Evolutionary conservation across 2,329 filamentous ascomycete genomes (phyloP).

Genomic region (Colletotrichum lupini): DNA sequence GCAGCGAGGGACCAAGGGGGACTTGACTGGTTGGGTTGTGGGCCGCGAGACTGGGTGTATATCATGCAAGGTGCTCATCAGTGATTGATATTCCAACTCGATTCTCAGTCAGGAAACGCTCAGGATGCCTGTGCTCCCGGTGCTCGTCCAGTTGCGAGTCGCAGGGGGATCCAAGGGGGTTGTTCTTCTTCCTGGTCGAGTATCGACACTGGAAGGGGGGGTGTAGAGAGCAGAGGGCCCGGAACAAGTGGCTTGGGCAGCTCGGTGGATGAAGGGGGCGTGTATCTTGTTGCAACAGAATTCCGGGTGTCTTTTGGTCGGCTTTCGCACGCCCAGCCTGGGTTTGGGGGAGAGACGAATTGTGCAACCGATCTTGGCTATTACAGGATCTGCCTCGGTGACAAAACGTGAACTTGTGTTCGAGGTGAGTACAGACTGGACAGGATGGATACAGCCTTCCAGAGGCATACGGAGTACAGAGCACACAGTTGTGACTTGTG

Average conservation of each 20-base stretch:
- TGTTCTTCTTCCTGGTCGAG: constrained; percentile 3
- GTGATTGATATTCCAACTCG: constrained; percentile 33
- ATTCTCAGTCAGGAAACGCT: constrained; percentile 33
- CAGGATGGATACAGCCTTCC: not conserved
- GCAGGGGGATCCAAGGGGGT: constrained; percentile 27
- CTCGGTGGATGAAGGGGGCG: constrained; percentile 20
- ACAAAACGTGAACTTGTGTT: not conserved
- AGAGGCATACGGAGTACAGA: not conserved
- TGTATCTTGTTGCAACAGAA: constrained; percentile 14
- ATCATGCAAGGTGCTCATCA: constrained; percentile 38
- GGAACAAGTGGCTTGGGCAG: constrained; percentile 34
- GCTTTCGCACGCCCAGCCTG: constrained; percentile 19
- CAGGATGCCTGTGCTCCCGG: constrained; percentile 32
- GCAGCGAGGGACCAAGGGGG: constrained; percentile 25
- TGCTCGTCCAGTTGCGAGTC: constrained; percentile 31
- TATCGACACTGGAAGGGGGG: constrained; percentile 11
- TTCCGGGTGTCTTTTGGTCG: constrained; percentile 5
- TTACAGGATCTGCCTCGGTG: constrained; percentile 15
- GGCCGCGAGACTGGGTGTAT: constrained; percentile 36
- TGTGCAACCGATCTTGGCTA: constrained; percentile 22
- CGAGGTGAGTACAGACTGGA: not conserved
- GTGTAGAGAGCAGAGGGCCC: constrained; percentile 22
- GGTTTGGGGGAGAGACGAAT: constrained; percentile 22
- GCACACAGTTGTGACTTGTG: not conserved
- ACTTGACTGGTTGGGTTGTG: constrained; percentile 34